Conservation (phyloP, 768 basidiomycete genomes). For the Auriscalpium orientale region DNA sequence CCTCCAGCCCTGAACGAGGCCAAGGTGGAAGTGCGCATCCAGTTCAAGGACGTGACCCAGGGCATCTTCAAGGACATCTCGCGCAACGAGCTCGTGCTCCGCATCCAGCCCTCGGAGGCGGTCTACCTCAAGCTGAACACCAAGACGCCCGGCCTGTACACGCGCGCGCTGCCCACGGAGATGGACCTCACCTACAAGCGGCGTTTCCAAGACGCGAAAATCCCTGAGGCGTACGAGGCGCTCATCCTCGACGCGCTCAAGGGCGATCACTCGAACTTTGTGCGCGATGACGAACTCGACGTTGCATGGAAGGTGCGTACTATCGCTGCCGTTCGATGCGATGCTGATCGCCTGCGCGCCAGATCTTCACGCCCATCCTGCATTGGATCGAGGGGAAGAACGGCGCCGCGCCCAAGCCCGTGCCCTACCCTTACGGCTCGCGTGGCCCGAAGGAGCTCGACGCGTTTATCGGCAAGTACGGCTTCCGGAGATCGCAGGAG, state of each 20-base stretch:
- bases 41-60: constrained; percentile 95
- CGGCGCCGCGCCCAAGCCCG: constrained; percentile 61
- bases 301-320: constrained; percentile 88
- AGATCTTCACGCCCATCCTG: constrained; percentile 92
- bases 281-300: constrained; percentile 94
- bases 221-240: constrained; percentile 95
- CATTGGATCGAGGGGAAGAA: constrained; percentile 89
- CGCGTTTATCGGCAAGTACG: constrained; percentile 64
- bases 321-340: neutral
- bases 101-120: constrained; percentile 94
- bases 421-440: constrained; percentile 86
- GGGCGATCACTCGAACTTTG: constrained; percentile 99
- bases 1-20: constrained; percentile 86
- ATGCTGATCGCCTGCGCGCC: constrained; percentile 7
- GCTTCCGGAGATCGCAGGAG: constrained; percentile 59
- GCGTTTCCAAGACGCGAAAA: constrained; percentile 82
- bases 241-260: constrained; percentile 93
- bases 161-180: constrained; percentile 88
- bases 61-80: constrained; percentile 96
- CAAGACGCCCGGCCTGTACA: constrained; percentile 87
- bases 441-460: constrained; percentile 88
- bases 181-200: constrained; percentile 99
- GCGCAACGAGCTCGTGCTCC: constrained; percentile 95
- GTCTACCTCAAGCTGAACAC: constrained; percentile 96
- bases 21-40: constrained; percentile 96